Base-by-base conservation (phyloP, 805 yeast genomes). In the Ogataea polymorpha region DNA sequence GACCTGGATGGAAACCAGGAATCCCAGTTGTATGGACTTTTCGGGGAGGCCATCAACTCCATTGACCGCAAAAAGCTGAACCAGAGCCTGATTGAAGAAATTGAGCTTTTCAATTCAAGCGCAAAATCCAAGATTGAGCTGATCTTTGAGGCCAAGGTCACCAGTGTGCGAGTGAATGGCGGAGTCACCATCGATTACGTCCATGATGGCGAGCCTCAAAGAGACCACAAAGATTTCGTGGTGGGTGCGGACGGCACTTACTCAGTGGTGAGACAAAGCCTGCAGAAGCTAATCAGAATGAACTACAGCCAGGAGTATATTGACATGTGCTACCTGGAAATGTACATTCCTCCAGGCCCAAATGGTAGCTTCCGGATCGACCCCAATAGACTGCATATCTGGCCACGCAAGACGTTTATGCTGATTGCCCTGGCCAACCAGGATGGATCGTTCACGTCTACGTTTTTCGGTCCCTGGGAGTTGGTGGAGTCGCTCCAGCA, bases 361-460 rank as follows among this genome's bases (percentile, higher is more conserved):
- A 53, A 55, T 4, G 62, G 48, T 27, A 55, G 67, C 16, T 85
- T 79, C 53, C 64, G 68, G 13, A 67, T 85, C 16, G 77, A 80
- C 49, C 81, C 89, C 6, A 79, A 86, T 62, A 88, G 86, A 58
- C 70, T 90, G 37, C 97, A 90, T 55, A 86, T 90, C 33, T 90
- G 97, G 97, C 97, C 97, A 4, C 70, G 96, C 33, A 77, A 80
- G 44, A 72, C 85, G 39, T 86, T 70, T 58, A 90, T 90, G 97
- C 72, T 90, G 51, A 90, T 90, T 54, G 96, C 96, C 0, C 70
- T 90, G 44, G 86, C 97, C 8, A 90, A 90, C 51, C 61, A 66
- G 17, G 95, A 86, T 58, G 93, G 91, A 0, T 81, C 95, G 5
- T 90, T 89, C 62, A 90, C 96, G 0, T 82, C 87, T 2, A 90